Conservation (phyloP, 371 early-diverging fungal species). For the Apophysomyces ossiformis region DNA sequence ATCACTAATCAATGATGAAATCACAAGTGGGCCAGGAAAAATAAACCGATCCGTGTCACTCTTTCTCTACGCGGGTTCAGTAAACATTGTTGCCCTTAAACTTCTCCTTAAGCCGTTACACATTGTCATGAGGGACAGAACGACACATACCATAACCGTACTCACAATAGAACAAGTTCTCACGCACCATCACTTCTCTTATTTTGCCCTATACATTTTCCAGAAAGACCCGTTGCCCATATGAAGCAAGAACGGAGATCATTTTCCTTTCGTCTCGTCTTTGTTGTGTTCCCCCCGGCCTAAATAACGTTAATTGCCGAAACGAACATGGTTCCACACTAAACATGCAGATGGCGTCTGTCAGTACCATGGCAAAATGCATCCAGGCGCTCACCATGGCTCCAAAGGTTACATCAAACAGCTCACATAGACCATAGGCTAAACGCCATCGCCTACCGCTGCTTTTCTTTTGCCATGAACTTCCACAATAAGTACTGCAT, state of each 20-base stretch:
- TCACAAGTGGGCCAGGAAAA: constrained; percentile 12
- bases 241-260: constrained; percentile 11
- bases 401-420: no score
- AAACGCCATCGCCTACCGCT: no score
- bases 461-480: no score
- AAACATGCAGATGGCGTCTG: neutral
- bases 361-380: constrained; percentile 1
- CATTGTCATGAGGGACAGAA: constrained; percentile 1
- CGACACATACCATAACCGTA: constrained; percentile 8
- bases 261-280: neutral
- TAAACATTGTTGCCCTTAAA: constrained; percentile 10
- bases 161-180: constrained; percentile 2
- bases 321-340: constrained; percentile 1
- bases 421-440: no score
- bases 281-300: constrained; percentile 11
- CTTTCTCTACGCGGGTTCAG: neutral
- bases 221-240: constrained; percentile 1
- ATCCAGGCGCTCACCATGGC: neutral
- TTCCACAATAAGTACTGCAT: no score
- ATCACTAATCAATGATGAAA: neutral
- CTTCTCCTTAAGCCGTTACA: constrained; percentile 11
- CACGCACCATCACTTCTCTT: neutral
- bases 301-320: constrained; percentile 12
- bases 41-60: constrained; percentile 9
- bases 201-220: neutral